Conservation (phyloP, 306 rosid species). For the Glycine tomentella region DNA sequence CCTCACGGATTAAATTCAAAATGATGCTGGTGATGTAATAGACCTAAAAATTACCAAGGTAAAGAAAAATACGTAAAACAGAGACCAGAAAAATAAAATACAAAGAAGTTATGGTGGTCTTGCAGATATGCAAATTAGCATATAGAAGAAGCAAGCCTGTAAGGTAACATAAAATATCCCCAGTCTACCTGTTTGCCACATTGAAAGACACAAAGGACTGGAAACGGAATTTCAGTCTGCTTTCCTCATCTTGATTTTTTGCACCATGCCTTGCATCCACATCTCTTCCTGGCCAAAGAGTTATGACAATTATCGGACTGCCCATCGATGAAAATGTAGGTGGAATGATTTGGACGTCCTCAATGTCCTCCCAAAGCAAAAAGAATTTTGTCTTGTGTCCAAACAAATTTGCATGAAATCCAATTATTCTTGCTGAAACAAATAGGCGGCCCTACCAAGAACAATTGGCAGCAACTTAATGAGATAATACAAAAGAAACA, state of each 20-base stretch:
- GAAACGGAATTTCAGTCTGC: slow-evolving; percentile 92
- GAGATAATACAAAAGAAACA: slow-evolving; percentile 43
- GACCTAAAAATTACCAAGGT: background rate
- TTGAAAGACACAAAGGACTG: slow-evolving; percentile 96
- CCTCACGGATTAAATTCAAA: too few relatives aligned
- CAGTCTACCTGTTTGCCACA: slow-evolving; percentile 81
- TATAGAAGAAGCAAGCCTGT: slow-evolving; percentile 32
- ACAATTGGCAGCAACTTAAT: slow-evolving; percentile 41
- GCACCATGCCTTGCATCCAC: slow-evolving; percentile 94
- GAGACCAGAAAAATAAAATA: background rate
- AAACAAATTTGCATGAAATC: slow-evolving; percentile 92
- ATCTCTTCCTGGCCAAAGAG: slow-evolving; percentile 88
- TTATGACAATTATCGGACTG: slow-evolving; percentile 79
- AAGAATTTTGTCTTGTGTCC: slow-evolving; percentile 91
- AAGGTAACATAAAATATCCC: slow-evolving; percentile 28
- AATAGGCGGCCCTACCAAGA: slow-evolving; percentile 84
- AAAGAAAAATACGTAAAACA: background rate
- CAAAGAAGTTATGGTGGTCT: background rate
- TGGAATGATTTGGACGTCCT: slow-evolving; percentile 74
- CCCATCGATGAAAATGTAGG: slow-evolving; percentile 97
- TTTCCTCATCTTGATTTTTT: slow-evolving; percentile 79
- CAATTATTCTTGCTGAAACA: slow-evolving; percentile 90
- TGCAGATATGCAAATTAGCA: background rate
- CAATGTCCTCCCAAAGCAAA: slow-evolving; percentile 96
- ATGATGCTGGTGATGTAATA: too few relatives aligned